Percentiles rank a stretch among this genome's conserved stretches.
Evolutionary conservation across 106 monocot genomes (phyloP).

Genomic region (Dioscorea dumetorum): DNA sequence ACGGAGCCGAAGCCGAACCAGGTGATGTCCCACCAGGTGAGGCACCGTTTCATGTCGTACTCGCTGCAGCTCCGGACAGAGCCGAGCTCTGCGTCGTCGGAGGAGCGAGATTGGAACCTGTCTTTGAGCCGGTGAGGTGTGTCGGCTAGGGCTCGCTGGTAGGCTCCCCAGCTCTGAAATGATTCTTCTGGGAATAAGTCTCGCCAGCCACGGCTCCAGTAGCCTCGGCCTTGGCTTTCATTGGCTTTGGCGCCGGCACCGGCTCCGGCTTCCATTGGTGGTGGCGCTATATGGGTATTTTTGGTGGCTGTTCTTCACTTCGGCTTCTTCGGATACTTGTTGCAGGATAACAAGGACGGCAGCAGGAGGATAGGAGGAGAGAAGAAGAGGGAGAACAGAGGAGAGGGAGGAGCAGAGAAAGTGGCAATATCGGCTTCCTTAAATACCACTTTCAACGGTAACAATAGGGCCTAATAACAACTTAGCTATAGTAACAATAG

Average conservation of each 20-base stretch:
- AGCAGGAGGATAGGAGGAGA: too few species aligned
- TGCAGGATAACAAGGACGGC: too few species aligned
- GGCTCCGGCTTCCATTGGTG: background rate
- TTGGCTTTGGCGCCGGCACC: conserved; percentile 19
- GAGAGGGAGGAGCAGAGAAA: too few species aligned
- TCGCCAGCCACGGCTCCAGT: conserved; percentile 42
- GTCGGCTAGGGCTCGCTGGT: conserved; percentile 27
- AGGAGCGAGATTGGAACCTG: conserved; percentile 40
- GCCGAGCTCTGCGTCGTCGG: conserved; percentile 31
- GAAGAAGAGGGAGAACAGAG: too few species aligned
- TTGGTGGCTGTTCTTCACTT: too few species aligned
- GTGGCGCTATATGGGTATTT: too few species aligned
- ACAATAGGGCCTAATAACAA: too few species aligned
- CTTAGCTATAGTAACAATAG: too few species aligned
- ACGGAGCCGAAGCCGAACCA: conserved; percentile 76
- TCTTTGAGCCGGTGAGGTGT: conserved; percentile 34
- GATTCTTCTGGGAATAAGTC: conserved; percentile 74
- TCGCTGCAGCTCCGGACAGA: conserved; percentile 24
- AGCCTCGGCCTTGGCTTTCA: conserved; percentile 13
- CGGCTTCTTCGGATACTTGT: too few species aligned
- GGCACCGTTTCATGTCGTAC: conserved; percentile 44
- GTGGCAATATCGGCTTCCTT: too few species aligned
- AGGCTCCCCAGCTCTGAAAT: conserved; percentile 42
- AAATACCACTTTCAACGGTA: too few species aligned
- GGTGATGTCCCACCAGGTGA: conserved; percentile 73